Evolutionary conservation across 805 yeast genomes (phyloP).

Genomic region (Kuraishia molischiana): DNA sequence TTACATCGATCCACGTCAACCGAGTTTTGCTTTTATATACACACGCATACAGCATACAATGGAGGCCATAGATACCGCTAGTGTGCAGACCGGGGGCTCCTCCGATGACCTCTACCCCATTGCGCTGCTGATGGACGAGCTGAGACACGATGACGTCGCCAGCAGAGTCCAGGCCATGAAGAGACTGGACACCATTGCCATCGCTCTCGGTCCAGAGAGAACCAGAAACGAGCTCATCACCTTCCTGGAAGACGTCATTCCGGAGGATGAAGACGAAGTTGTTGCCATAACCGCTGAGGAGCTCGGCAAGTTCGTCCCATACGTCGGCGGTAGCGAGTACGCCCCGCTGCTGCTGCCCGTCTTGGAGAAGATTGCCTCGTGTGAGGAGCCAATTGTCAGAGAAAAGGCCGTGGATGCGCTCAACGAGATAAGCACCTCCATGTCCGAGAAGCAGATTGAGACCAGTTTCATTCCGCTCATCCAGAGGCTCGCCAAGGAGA

Average conservation of each 20-base stretch:
- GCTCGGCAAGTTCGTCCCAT: constrained; percentile 79
- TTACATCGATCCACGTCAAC: no score
- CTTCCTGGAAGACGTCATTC: constrained; percentile 79
- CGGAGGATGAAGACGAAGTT: constrained; percentile 98
- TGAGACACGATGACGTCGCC: constrained; percentile 87
- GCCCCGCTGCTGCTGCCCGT: constrained; percentile 56
- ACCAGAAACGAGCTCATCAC: constrained; percentile 86
- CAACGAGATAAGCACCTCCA: constrained; percentile 54
- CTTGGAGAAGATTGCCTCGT: constrained; percentile 75
- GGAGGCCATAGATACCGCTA: constrained; percentile 6
- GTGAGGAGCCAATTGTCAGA: constrained; percentile 94
- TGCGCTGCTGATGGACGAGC: constrained; percentile 93
- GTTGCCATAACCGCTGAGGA: constrained; percentile 89
- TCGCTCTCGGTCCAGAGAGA: constrained; percentile 91
- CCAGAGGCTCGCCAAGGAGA: constrained; percentile 70
- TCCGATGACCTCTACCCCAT: constrained; percentile 76
- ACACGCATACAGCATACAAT: no score
- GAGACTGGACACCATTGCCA: constrained; percentile 85
- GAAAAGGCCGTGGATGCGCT: constrained; percentile 89
- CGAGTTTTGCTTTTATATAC: no score
- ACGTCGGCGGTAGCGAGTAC: constrained; percentile 72
- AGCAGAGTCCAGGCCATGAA: constrained; percentile 93
- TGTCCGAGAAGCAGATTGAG: constrained; percentile 54
- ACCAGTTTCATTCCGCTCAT: constrained; percentile 67
- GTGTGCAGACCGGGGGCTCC: constrained; percentile 1